phyloP scores from a whole-genome alignment of 1,139 yeast genomes.

The Ogataea hybrid region DNA sequence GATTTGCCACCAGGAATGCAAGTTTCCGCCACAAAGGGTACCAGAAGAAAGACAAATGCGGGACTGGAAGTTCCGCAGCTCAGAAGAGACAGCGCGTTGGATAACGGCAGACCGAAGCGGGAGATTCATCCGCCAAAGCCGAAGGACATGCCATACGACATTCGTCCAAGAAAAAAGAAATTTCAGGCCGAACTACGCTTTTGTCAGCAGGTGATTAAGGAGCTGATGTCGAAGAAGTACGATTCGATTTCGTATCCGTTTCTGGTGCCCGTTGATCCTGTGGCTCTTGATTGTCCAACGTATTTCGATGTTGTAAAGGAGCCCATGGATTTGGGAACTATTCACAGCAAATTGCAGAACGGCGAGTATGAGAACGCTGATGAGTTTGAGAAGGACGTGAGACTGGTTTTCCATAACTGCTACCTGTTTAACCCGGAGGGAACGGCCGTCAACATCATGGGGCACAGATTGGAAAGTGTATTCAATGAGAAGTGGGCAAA shows the following conservation, averaged over 20 bases:
- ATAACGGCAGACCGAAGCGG: conserved; percentile 81
- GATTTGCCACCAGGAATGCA: conserved; percentile 45
- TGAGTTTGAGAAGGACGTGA: conserved; percentile 79
- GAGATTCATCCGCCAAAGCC: conserved; percentile 97
- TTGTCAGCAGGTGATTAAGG: conserved; percentile 81
- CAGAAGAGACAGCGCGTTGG: conserved; percentile 54
- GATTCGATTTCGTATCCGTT: conserved; percentile 87
- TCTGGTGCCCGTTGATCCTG: conserved; percentile 91
- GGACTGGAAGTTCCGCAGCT: conserved; percentile 49
- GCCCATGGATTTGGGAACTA: conserved; percentile 95
- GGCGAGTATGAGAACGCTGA: conserved; percentile 89
- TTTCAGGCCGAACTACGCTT: conserved; percentile 86
- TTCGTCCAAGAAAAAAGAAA: conserved; percentile 89
- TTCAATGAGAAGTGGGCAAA: conserved; percentile 90
- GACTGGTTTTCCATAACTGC: conserved; percentile 84
- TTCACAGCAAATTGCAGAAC: conserved; percentile 74
- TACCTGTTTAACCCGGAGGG: conserved; percentile 94
- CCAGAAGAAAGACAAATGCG: conserved; percentile 32
- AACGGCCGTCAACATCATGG: conserved; percentile 93
- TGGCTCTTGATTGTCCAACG: conserved; percentile 88
- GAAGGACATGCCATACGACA: conserved; percentile 88
- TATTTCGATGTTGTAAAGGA: conserved; percentile 80
- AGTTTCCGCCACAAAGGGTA: conserved; percentile 19
- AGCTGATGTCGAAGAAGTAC: conserved; percentile 78
- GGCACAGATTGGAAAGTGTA: conserved; percentile 81